phyloP scores from a whole-genome alignment of 805 yeast species.

The Nakazawaea pomicola region DNA sequence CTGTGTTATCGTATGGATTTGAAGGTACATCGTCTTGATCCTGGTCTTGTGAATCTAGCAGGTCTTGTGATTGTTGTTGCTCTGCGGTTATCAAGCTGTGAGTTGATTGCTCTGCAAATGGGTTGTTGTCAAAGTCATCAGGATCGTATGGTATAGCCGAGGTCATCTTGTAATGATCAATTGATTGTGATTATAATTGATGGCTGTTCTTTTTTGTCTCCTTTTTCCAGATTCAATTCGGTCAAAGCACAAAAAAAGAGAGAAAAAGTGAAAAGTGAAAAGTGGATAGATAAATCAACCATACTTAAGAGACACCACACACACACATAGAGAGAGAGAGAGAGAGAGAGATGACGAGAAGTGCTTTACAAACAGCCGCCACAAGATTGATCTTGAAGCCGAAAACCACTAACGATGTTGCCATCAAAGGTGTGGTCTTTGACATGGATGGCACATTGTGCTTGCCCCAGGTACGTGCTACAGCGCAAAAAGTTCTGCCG shows the following conservation, averaged over 20 bases:
- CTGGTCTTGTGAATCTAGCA: background rate
- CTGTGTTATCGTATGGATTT: no score
- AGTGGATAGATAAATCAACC: no score
- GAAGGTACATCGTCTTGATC: no score
- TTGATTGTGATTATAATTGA: no score
- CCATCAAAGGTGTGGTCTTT: slow-evolving; percentile 52
- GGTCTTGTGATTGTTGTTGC: slow-evolving; percentile 4
- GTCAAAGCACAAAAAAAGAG: background rate
- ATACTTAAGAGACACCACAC: no score
- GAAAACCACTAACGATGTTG: slow-evolving; percentile 19
- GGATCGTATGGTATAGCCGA: slow-evolving; percentile 35
- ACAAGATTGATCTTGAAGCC: slow-evolving; percentile 21
- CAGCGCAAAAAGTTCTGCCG: background rate
- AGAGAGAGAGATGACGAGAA: background rate
- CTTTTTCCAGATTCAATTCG: background rate
- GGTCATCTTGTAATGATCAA: slow-evolving; percentile 25
- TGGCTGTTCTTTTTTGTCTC: background rate
- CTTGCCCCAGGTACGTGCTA: slow-evolving; percentile 43
- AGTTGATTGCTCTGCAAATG: slow-evolving; percentile 44
- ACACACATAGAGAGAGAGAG: background rate
- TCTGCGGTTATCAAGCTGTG: slow-evolving; percentile 9
- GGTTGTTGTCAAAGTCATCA: slow-evolving; percentile 57
- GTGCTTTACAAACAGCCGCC: no score
- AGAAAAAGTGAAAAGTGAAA: no score
- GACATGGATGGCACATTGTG: slow-evolving; percentile 82